Base-by-base conservation (phyloP, 441 rosid genomes). In the Jatropha podagrica region DNA sequence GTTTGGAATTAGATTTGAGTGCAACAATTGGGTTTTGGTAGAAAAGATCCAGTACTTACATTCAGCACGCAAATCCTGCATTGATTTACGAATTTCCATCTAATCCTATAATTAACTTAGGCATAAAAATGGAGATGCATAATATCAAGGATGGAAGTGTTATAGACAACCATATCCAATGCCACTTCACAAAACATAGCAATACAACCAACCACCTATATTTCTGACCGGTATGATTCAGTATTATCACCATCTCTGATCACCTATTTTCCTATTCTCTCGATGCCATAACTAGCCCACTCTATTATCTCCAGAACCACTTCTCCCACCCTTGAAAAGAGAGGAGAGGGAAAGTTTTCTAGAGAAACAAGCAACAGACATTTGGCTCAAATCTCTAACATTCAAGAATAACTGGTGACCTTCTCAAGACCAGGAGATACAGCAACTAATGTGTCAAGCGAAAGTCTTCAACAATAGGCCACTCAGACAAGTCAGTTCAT, bases 401-500 rank as follows among this genome's bases (percentile, higher is more conserved):
- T 32, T 32, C 32, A 44, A 44, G 48, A 11, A 44, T 44, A 44
- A 44, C 48, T 44, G 2, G 10, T 12, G 44, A 42, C 54, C 23
- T 38, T 54, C 46, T 54, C 7, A 32, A 63, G 63, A 17, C 7
- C 17, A 20, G 37, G 40, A 74, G 48, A 56, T 23, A 37, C 12
- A n/a, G 46, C 15, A 42, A 17, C 27, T 26, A 17, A 27, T 42
- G 37, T 42, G 59, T 18, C 42, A 61, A n/a, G 54, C 55, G 69
- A 37, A 38, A 64, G 12, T 40, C 64, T 63, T n/a, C 54, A 2
- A 40, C n/a, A 41, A 60, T 55, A 41, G 20, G 32, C 15, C 4
- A 18, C 38, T 9, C 64, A 78, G 48, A 67, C 13, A 66, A 55
- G 26, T 60, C n/a, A 72, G 48, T 51, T 78, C 49, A 12, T n/a